Conservation (phyloP, 352 stramenopile species). For the Phytophthora palmivora region DNA sequence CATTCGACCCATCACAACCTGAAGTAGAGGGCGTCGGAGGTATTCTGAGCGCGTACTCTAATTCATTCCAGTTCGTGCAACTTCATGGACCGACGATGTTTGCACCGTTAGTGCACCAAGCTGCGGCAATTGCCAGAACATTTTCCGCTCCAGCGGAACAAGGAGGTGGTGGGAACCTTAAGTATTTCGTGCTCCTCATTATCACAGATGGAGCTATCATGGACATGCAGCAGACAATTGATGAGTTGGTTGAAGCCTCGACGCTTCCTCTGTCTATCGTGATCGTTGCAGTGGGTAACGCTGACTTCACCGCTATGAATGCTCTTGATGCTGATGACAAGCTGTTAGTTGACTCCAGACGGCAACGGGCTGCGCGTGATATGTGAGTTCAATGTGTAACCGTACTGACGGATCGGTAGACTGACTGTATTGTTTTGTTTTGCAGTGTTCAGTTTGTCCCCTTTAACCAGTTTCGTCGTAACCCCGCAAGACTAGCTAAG, state of each 20-base stretch:
- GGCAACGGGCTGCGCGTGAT: conserved; percentile 52
- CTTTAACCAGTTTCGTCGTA: conserved; percentile 74
- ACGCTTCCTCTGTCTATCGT: conserved; percentile 80
- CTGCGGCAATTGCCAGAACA: conserved; percentile 59
- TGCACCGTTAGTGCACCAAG: conserved; percentile 75
- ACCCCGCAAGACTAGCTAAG: conserved; percentile 66
- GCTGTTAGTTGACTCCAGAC: conserved; percentile 50
- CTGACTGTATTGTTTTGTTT: conserved; percentile 13
- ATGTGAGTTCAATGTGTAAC: conserved; percentile 54
- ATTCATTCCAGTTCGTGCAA: conserved; percentile 70
- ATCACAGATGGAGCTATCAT: conserved; percentile 81
- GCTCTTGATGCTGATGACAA: conserved; percentile 66
- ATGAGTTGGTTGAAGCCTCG: conserved; percentile 72
- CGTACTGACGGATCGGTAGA: not conserved
- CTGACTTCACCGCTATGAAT: conserved; percentile 76
- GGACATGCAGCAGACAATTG: conserved; percentile 79
- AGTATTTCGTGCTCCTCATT: conserved; percentile 82
- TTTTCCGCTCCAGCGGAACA: conserved; percentile 48
- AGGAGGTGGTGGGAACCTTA: conserved; percentile 45
- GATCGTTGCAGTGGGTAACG: conserved; percentile 84
- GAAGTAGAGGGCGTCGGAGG: conserved; percentile 71
- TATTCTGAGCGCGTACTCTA: conserved; percentile 66
- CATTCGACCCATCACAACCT: conserved; percentile 63
- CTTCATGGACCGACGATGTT: conserved; percentile 85
- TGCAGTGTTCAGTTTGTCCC: conserved; percentile 79